Evolutionary conservation across 495 filamentous ascomycete genomes (phyloP).

Genomic region (Acidiella bohemica): DNA sequence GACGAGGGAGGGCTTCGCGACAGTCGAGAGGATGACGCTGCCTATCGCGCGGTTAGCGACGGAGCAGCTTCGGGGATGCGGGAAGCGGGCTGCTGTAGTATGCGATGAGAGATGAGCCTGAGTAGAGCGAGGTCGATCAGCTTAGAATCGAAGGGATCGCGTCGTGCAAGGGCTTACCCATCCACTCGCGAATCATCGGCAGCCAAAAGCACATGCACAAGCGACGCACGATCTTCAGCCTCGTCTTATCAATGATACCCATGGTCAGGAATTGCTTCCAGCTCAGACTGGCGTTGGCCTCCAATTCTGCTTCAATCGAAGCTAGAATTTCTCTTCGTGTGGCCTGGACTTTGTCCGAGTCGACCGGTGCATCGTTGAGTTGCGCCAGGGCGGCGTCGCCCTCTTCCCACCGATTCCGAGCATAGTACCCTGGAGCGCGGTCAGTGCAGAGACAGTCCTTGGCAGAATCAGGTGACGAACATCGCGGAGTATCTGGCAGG

Average conservation of each 20-base stretch:
- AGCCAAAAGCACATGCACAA: constrained; percentile 21
- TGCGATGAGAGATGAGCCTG: constrained; percentile 18
- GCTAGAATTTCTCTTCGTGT: constrained; percentile 17
- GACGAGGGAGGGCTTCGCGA: constrained; percentile 13
- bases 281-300: constrained; percentile 17
- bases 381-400: constrained; percentile 30
- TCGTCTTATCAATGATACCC: constrained; percentile 16
- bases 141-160: no score
- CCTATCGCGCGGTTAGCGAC: no score
- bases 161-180: no score
- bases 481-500: constrained; percentile 36
- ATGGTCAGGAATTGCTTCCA: constrained; percentile 21
- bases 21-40: constrained; percentile 18
- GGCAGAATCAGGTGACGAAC: no score
- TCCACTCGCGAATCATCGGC: constrained; percentile 21
- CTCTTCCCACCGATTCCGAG: constrained; percentile 30
- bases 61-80: no score
- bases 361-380: constrained; percentile 17
- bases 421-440: constrained; percentile 39
- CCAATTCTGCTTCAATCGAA: constrained; percentile 18
- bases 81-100: constrained; percentile 20
- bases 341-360: constrained; percentile 3
- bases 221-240: constrained; percentile 19
- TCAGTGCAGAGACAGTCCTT: no score
- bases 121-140: no score